Evolutionary conservation across 2,329 filamentous ascomycete genomes (phyloP), one percentile per base, ranked within the genome.

Genomic region (Cordyceps fumosorosea): DNA sequence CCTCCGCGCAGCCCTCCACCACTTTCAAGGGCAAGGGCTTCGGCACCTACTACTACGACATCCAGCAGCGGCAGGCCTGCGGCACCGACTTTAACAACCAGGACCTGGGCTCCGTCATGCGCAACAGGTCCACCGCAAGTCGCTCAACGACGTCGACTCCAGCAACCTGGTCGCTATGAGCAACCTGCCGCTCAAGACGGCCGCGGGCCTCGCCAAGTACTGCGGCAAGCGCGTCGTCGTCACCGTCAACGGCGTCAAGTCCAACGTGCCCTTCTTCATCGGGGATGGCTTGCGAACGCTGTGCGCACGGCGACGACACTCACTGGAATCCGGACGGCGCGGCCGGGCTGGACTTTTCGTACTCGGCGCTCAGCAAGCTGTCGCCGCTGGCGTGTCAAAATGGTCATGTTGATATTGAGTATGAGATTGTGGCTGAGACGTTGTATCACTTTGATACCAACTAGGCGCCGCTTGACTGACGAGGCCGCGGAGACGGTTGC

Each of bases 121-220:
- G 60, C 53, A 51, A 51, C 45, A 57, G 60, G 60, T 42, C 18
- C 18, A 34, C 16, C 18, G 5, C 60, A 51, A 52, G 32, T 51
- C 64, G 1, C 50, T 66, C 16, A 45, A 65, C 44, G 48, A 65
- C 22, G 57, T 66, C 18, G 48, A 64, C 50, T 58, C 52, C 55
- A 64, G 64, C 62, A 51, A 66, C 45, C n/a, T 66, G 11, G 64
- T 66, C 55, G 65, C 65, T 29, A 66, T 66, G 65, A 65, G 60
- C 62, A 64, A 65, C 54, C 60, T 63, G 14, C 56, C 47, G 5
- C 60, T 66, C 20, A 62, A 57, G 60, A 62, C 60, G 12, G 48
- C 60, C 12, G 60, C 37, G 16, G 42, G 63, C n/a, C 42, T 62
- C 14, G 64, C 64, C 45, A 50, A 60, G 45, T 66, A 66, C 54